Evolutionary conservation across 371 early-diverging fungal species (phyloP), one percentile per base, ranked within the genome.

Genomic region (Sporodiniella umbellata): DNA sequence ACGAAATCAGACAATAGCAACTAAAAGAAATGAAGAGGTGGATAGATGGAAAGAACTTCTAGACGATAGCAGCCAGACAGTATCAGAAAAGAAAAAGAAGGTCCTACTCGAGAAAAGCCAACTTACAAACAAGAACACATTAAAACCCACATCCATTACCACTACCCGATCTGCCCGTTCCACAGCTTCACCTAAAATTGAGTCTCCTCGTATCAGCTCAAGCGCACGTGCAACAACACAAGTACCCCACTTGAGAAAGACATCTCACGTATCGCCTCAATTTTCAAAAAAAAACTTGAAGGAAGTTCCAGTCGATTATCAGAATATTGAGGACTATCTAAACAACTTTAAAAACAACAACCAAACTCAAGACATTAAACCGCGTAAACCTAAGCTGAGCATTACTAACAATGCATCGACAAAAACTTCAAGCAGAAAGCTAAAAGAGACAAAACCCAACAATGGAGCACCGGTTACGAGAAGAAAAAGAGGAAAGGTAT

Each of bases 401-500:
- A 52, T 62, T 12, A 64, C 52, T n/a, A 19, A 53, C 31, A 48
- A 45, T 42, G 28, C 53, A 31, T 56, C 53, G 49, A 64, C 40
- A 2, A 40, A 18, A 39, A 56, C 58, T 28, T 30, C 47, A 40
- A 40, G 10, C 7, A 52, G 37, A 8, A 19, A 28, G 8, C 14
- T 22, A 12, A 38, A 48, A 48, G 45, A 54, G 11, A 10, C 12
- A 17, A 44, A 33, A 38, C 25, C 18, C 35, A 17, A 22, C 4
- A 48, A 31, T 21, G 18, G 19, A 31, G 39, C 33, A 15, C 19
- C 52, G 14, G 40, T 45, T 3, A 37, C 28, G 14, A 52, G 35
- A 48, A 49, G 75, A 48, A 71, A 69, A 60, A 64, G 76, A 51
- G 76, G 72, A 39, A 72, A 72, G 68, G 76, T 75, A 70, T 51